These are phyloP conservation scores for Sclerotinia subarctica DNA, from an alignment of 2,329 filamentous ascomycete species.

Conservation along the genomic window DNA sequence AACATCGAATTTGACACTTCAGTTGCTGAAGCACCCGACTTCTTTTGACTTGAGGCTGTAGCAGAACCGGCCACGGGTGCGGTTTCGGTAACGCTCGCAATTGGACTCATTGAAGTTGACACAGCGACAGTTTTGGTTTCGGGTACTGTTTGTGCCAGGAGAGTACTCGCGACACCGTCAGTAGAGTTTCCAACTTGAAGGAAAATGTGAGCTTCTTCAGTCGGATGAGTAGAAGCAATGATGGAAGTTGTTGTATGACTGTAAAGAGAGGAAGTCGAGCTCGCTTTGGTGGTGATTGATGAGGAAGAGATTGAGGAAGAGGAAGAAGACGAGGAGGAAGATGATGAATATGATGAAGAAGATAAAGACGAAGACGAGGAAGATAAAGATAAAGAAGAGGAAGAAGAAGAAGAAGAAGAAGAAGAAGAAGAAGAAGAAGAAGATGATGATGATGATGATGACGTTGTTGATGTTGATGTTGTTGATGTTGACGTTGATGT, in stretches of 20 bases:
- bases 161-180: background rate
- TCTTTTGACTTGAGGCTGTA: conserved; percentile 7
- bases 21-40: conserved; percentile 11
- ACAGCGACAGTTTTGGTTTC: background rate
- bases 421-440: conserved; percentile 16
- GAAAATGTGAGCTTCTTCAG: conserved; percentile 29
- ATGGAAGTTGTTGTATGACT: conserved; percentile 24
- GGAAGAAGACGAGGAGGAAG: conserved; percentile 1
- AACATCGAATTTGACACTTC: conserved; percentile 16
- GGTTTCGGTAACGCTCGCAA: background rate
- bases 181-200: conserved; percentile 30
- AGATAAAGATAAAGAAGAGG: conserved; percentile 24
- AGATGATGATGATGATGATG: conserved; percentile 24
- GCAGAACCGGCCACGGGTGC: background rate
- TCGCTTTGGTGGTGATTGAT: conserved; percentile 12
- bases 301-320: conserved; percentile 22
- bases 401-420: conserved; percentile 27
- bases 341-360: too few species aligned
- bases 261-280: conserved; percentile 17
- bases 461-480: conserved; percentile 28
- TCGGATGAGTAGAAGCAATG: conserved; percentile 22
- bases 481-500: conserved; percentile 27
- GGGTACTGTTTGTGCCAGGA: background rate
- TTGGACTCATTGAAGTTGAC: background rate
- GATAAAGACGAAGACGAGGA: conserved; percentile 28